Base-by-base conservation (phyloP, 768 basidiomycete genomes). In the Megacollybia marginata region DNA sequence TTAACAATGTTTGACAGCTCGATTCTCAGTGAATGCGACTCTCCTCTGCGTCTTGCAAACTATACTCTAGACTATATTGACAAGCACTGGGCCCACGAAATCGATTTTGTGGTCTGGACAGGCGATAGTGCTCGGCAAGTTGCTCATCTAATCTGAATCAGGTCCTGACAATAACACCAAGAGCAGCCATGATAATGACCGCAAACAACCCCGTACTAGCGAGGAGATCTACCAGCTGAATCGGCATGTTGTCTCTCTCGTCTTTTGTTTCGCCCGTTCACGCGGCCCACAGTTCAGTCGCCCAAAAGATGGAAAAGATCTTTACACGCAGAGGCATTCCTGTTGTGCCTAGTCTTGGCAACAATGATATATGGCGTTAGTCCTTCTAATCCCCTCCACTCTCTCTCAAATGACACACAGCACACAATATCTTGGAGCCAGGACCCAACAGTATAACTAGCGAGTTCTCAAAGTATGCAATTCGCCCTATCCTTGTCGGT, bases 31-130 rank as follows among this genome's bases (percentile, higher is more conserved):
- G 79, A 83, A 16, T 92, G 92, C 58, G 92, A 96, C 65, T 78
- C 92, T 13, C 90, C 92, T 0, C 68, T 89, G 42, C 66, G 70
- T 11, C 75, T 94, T n/a, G 80, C 85, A 32, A 88, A 96, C 62
- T 73, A 78, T 35, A 92, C 92, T 9, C 75, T 96, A 46, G 84
- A 92, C 54, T 89, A 75, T 69, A 65, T 94, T 48, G 83, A 83
- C 47, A 73, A 81, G 55, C 75, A 88, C 53, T 93, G 89, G 90
- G 78, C 83, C 38, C 72, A 79, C 52, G 82, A 93, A 57, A 77
- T 96, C 35, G 92, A 96, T 61, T 96, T 94, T 62, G 90, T 96
- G 32, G 73, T 96, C 33, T 93, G 85, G 85, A 88, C 85, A 10
- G 86, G 85, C 45, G 85, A 88, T 65, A 87, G 75, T 66, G 84